phyloP scores from a whole-genome alignment of 2,329 filamentous ascomycete species.

The Beauveria rudraprayagi region DNA sequence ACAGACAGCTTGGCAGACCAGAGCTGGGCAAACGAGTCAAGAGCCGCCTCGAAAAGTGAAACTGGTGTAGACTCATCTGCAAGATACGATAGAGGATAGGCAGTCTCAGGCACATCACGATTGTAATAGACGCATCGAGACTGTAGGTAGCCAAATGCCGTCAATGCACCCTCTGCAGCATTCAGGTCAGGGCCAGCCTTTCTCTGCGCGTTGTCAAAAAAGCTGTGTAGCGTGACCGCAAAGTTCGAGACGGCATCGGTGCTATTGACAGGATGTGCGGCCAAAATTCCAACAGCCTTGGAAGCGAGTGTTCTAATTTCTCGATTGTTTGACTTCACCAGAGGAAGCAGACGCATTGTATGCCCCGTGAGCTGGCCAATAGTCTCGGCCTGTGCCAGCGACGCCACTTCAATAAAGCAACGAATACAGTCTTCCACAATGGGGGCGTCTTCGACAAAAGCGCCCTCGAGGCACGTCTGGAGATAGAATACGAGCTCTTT shows the following conservation, averaged over 20 bases:
- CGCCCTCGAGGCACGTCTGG: slow-evolving; percentile 49
- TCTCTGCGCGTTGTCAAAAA: slow-evolving; percentile 38
- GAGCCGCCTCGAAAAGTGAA: slow-evolving; percentile 35
- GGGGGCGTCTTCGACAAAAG: slow-evolving; percentile 35
- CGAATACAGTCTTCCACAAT: slow-evolving; percentile 41
- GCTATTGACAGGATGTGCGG: slow-evolving; percentile 51
- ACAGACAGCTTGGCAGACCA: slow-evolving; percentile 37
- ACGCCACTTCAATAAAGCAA: slow-evolving; percentile 46
- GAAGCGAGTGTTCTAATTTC: slow-evolving; percentile 59
- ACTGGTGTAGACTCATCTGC: slow-evolving; percentile 20
- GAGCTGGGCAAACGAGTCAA: slow-evolving; percentile 39
- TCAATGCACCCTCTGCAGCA: slow-evolving; percentile 37
- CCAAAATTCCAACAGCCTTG: slow-evolving; percentile 67
- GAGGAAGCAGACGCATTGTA: slow-evolving; percentile 44
- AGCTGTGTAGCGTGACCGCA: slow-evolving; percentile 26
- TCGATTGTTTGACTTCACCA: slow-evolving; percentile 64
- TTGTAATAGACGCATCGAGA: slow-evolving; percentile 35
- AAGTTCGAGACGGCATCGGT: slow-evolving; percentile 21
- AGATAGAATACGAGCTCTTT: slow-evolving; percentile 37
- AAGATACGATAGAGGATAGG: slow-evolving; percentile 26
- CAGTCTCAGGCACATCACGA: slow-evolving; percentile 18
- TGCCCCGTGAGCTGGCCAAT: slow-evolving; percentile 42
- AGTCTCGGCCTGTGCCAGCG: slow-evolving; percentile 41
- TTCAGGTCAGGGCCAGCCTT: slow-evolving; percentile 36
- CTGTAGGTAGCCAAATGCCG: slow-evolving; percentile 40